Evolutionary conservation across 108 stramenopile genomes (phyloP), one percentile per base, ranked within the genome.

Genomic region (Phaeodactylum tricornutum): DNA sequence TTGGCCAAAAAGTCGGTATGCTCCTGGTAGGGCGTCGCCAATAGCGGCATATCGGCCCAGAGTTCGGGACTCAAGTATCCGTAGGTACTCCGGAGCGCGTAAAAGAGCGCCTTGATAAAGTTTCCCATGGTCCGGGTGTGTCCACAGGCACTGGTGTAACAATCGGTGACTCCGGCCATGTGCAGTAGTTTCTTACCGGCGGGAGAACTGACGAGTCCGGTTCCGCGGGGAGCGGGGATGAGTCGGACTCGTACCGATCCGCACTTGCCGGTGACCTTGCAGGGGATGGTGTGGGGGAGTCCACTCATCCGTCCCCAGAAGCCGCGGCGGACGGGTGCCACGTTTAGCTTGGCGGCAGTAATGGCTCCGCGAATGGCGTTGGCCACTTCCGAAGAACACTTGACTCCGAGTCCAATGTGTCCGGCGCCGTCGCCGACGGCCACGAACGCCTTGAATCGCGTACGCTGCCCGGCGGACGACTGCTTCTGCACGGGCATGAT

Each of bases 401-500:
- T 99, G 47, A 96, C 95, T 39, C 99, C 99, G 16, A 99, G 89
- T 35, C 99, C 99, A 62, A 99, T 89, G 90, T 99, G 99, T 58
- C 99, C 99, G 50, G 68, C 56, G 64, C 49, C 55, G 54, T 99
- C 99, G 29, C 99, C 99, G 23, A 99, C 84, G 48, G 99, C 99
- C 14, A 99, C 96, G 68, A 98, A 99, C 36, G 96, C 96, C 96
- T 99, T 99, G 89, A 99, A 99, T 20, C 99, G 84, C 35, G 99
- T 99, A 49, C 96, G 84, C 84, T 99, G 99, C 75, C 99, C 99
- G 44, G 99, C 99, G 19, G 94, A 89, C 43, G 94, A 92, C 74
- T 95, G 94, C 88, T 97, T 97, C 87, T 99, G 99, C 40, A 99
- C 99, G 32, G 99, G 97, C 95, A 98, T 96, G 90, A 99, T 98